Evolutionary conservation across 2,329 filamentous ascomycete genomes (phyloP), one percentile per base, ranked within the genome.

Genomic region (Claviceps spartinae): DNA sequence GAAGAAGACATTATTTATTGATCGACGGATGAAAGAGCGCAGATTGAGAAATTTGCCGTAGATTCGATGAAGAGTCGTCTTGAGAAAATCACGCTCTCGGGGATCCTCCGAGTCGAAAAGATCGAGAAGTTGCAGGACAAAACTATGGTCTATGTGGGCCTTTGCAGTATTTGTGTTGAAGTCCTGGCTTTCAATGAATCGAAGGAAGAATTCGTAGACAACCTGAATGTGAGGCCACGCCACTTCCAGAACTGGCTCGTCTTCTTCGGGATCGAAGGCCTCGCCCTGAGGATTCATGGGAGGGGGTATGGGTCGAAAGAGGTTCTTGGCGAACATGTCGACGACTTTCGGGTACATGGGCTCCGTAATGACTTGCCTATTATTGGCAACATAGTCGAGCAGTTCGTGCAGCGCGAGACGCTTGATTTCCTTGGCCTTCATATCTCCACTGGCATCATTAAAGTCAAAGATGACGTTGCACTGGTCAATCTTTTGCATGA

Each of bases 401-500:
- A 98, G 76, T 68, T 98, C 93, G 66, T 98, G 93, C 45, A 98
- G 77, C 43, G 93, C 93, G 59, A 98, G 74, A 63, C 93, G 82
- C 76, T 98, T 98, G 77, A 98, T 97, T 71, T 98, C 93, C 74
- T 98, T 98, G 47, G 91, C 95, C 70, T 98, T 98, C 90, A 98
- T 97, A 66, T 98, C 93, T 59, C 85, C 90, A 58, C 88, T 95
- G 48, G 91, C 88, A 69, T 98, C 93, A 67, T 97, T 98, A 73
- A 98, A 98, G 72, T 98, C 93, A 66, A 98, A 98, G 63, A 98
- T 98, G 73, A 98, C 94, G 66, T 98, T 98, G 75, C 93, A 98
- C 68, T 98, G 93, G 63, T 97, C 93, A 61, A 98, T 93, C 77
- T 98, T 98, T 66, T 97, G 90, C 90, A 98, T 96, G 71, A 98